Conservation (phyloP, 257 asterid genomes). For the Avicennia marina region DNA sequence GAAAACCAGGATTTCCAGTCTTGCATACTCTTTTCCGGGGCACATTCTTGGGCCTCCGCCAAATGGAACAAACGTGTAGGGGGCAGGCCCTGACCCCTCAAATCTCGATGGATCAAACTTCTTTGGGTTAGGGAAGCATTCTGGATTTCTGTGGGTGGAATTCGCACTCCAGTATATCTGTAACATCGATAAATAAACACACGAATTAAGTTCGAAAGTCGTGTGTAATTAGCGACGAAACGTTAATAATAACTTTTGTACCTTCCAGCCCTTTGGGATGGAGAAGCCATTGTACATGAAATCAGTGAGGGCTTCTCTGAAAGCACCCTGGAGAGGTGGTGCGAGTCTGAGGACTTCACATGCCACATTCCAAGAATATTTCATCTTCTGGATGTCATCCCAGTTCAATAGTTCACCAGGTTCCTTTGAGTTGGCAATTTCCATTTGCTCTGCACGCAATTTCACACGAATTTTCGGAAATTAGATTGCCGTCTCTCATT, state of each 20-base stretch:
- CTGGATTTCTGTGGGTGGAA: constrained; percentile 43
- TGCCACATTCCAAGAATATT: constrained; percentile 64
- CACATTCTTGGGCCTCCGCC: constrained; percentile 68
- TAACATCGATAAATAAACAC: constrained; percentile 1
- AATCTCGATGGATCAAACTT: constrained; percentile 54
- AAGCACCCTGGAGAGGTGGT: constrained; percentile 61
- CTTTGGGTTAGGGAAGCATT: constrained; percentile 37
- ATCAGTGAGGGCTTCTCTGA: constrained; percentile 53
- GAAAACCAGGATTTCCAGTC: constrained; percentile 51
- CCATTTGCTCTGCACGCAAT: constrained; percentile 46
- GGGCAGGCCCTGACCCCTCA: constrained; percentile 53
- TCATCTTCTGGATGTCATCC: constrained; percentile 61
- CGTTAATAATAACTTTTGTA: too few relatives aligned
- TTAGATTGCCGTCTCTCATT: neutral
- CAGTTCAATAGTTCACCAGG: constrained; percentile 48
- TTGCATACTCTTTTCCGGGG: constrained; percentile 54
- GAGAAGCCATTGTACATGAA: constrained; percentile 52
- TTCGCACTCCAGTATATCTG: constrained; percentile 56
- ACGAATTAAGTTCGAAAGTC: too few relatives aligned
- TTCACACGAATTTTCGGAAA: too few relatives aligned
- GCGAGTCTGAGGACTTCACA: constrained; percentile 56
- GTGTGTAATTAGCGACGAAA: too few relatives aligned
- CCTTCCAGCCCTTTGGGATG: constrained; percentile 61
- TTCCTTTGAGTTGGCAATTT: constrained; percentile 43
- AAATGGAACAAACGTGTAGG: constrained; percentile 55